Evolutionary conservation across 805 yeast genomes (phyloP).

Genomic region (Wickerhamiella shivajii): DNA sequence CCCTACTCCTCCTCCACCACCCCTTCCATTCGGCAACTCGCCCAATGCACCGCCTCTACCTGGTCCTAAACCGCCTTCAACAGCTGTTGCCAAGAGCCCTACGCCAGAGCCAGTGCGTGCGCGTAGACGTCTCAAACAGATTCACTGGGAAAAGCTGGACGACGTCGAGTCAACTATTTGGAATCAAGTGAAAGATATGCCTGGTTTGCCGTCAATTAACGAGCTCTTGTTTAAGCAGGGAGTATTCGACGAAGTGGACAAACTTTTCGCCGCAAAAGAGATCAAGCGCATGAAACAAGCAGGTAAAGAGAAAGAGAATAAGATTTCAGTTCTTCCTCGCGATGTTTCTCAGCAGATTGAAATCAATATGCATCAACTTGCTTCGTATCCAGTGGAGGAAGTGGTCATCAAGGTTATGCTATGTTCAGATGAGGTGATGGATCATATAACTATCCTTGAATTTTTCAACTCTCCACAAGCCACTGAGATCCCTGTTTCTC

Average conservation of each 20-base stretch:
- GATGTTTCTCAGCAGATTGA: slow-evolving; percentile 92
- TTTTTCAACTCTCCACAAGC: slow-evolving; percentile 66
- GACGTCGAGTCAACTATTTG: slow-evolving; percentile 76
- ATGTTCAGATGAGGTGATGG: slow-evolving; percentile 61
- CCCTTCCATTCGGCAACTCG: slow-evolving; percentile 19
- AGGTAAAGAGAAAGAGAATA: slow-evolving; percentile 35
- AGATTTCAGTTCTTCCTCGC: slow-evolving; percentile 57
- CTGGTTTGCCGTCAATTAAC: slow-evolving; percentile 41
- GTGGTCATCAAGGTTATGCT: slow-evolving; percentile 55
- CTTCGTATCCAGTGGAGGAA: slow-evolving; percentile 44
- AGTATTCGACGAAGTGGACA: slow-evolving; percentile 69
- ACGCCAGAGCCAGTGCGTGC: not conserved
- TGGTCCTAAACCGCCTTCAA: not conserved
- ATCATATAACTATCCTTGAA: slow-evolving; percentile 63
- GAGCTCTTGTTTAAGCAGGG: slow-evolving; percentile 62
- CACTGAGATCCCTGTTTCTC: slow-evolving; percentile 54
- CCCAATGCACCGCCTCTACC: slow-evolving; percentile 21
- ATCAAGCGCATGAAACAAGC: slow-evolving; percentile 32
- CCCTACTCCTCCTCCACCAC: slow-evolving; percentile 20
- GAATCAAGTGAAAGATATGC: slow-evolving; percentile 29
- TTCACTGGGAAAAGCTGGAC: slow-evolving; percentile 94
- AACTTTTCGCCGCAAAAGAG: slow-evolving; percentile 74
- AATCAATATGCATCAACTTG: slow-evolving; percentile 72
- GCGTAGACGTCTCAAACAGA: slow-evolving; percentile 60
- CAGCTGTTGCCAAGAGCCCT: slow-evolving; percentile 1